phyloP scores from a whole-genome alignment of 768 basidiomycete species.

The Filobasidium floriforme region DNA sequence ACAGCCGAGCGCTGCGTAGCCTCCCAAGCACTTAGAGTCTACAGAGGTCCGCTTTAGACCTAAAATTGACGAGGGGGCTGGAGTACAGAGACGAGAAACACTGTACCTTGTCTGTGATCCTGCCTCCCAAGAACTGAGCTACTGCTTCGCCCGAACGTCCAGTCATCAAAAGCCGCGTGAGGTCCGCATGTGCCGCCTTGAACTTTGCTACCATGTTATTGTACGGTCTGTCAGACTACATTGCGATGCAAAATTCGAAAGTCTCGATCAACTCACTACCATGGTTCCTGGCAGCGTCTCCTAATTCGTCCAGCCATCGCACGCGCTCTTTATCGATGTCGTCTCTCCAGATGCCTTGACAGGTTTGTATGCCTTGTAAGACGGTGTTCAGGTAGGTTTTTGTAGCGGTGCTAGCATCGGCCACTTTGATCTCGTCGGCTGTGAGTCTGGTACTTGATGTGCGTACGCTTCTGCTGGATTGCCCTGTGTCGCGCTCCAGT shows the following conservation, averaged over 20 bases:
- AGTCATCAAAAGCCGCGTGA: constrained; percentile 11
- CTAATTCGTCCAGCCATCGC: constrained; percentile 7
- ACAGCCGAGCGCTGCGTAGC: background rate
- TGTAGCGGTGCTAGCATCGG: background rate
- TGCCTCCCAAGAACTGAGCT: constrained; percentile 10
- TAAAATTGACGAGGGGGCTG: no score
- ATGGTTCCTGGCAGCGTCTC: constrained; percentile 5
- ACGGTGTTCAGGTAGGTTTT: background rate
- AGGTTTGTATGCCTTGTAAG: constrained; percentile 4
- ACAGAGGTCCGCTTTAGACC: background rate
- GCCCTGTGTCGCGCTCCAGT: no score
- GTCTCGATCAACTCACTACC: constrained; percentile 2
- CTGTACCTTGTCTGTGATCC: constrained; percentile 8
- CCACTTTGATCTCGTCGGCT: background rate
- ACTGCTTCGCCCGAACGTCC: constrained; percentile 12
- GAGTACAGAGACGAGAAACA: background rate
- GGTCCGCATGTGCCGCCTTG: constrained; percentile 6
- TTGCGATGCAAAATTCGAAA: background rate
- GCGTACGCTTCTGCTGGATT: no score
- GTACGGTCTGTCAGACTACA: background rate
- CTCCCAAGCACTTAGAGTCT: constrained; percentile 13
- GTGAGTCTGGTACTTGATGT: background rate
- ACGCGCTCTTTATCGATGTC: constrained; percentile 5
- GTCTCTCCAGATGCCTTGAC: constrained; percentile 7
- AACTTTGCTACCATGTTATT: constrained; percentile 1